Conservation (phyloP, 2,329 filamentous ascomycete genomes). For the Cordyceps cicadae region DNA sequence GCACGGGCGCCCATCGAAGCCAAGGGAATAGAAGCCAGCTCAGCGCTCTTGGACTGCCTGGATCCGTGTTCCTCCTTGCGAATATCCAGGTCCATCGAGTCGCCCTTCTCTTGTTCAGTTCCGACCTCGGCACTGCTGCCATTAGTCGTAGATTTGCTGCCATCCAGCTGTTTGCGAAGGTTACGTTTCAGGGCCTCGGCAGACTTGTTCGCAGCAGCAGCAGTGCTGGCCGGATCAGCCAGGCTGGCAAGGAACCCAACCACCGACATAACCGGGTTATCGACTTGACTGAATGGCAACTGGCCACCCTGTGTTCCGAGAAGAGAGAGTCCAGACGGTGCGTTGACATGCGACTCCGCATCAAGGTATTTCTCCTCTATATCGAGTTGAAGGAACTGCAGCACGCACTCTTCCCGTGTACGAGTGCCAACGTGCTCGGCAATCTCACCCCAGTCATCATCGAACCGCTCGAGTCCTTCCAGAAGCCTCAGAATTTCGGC, state of each 20-base stretch:
- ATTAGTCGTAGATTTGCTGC: slow-evolving; percentile 35
- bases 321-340: slow-evolving; percentile 52
- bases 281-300: slow-evolving; percentile 81
- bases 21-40: slow-evolving; percentile 69
- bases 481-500: slow-evolving; percentile 81
- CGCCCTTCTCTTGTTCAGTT: slow-evolving; percentile 47
- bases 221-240: slow-evolving; percentile 81
- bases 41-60: slow-evolving; percentile 36
- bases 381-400: slow-evolving; percentile 92
- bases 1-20: slow-evolving; percentile 79
- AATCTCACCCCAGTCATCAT: slow-evolving; percentile 92
- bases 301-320: slow-evolving; percentile 68
- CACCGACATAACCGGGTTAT: slow-evolving; percentile 95
- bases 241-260: slow-evolving; percentile 89
- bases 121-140: slow-evolving; percentile 31
- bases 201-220: slow-evolving; percentile 80
- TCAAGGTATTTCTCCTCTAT: slow-evolving; percentile 98
- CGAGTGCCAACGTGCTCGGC: slow-evolving; percentile 86
- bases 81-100: slow-evolving; percentile 58
- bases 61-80: slow-evolving; percentile 43
- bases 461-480: slow-evolving; percentile 84
- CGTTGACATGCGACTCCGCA: slow-evolving; percentile 49
- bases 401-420: slow-evolving; percentile 89
- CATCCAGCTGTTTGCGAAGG: slow-evolving; percentile 70
- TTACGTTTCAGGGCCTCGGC: slow-evolving; percentile 78